These are phyloP conservation scores for Clarireedia sp. DNA, from an alignment of 2,329 filamentous ascomycete species.

Conservation along the genomic window DNA sequence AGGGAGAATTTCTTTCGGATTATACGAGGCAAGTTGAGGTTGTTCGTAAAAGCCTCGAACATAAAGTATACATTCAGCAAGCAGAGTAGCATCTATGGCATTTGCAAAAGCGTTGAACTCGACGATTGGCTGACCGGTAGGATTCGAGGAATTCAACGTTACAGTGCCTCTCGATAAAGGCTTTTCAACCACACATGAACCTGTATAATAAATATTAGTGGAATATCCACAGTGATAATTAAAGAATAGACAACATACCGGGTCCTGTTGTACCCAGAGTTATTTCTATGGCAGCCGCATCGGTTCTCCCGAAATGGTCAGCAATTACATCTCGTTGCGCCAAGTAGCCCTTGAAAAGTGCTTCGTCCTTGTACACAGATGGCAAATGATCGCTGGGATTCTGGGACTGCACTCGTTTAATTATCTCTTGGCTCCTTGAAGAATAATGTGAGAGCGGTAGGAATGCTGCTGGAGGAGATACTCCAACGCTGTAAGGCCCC, in stretches of 20 bases:
- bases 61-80: neutral
- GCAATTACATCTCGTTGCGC: neutral
- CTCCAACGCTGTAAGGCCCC: neutral
- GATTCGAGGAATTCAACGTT: constrained; percentile 32
- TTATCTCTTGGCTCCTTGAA: neutral
- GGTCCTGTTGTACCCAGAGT: neutral
- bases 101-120: constrained; percentile 34
- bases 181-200: constrained; percentile 15
- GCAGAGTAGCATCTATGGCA: neutral
- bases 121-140: constrained; percentile 22
- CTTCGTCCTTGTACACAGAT: neutral
- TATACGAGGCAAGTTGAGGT: neutral
- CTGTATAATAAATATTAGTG: neutral
- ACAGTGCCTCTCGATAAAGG: constrained; percentile 36
- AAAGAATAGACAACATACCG: neutral
- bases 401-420: neutral
- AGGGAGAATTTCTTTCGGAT: neutral
- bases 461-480: neutral
- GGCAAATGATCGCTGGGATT: neutral
- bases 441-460: neutral
- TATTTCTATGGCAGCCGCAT: neutral
- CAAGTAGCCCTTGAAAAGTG: neutral
- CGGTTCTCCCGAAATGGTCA: neutral
- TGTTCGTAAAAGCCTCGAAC: neutral
- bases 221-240: neutral